A percentile compares a stretch with the other conserved stretches of the same genome.
Conservation (phyloP, 2,329 filamentous ascomycete species). For the Pseudocercospora macadamiae region DNA sequence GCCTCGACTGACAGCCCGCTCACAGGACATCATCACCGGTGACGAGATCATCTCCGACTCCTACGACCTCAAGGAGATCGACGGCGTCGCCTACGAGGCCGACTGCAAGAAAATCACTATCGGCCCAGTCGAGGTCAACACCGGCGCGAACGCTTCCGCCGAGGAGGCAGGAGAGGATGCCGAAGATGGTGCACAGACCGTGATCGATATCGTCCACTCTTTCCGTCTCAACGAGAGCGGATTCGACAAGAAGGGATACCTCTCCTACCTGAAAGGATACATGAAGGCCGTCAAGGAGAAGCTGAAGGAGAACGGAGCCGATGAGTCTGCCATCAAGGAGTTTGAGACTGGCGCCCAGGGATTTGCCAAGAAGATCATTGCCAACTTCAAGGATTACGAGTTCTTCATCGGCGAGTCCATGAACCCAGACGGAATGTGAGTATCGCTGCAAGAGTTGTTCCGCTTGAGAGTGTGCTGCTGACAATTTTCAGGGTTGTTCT, state of each 20-base stretch:
- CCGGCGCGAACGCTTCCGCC: conserved; percentile 93
- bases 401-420: conserved; percentile 91
- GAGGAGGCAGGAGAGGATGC: conserved; percentile 76
- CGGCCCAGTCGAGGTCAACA: conserved; percentile 71
- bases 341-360: conserved; percentile 77
- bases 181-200: conserved; percentile 71
- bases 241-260: conserved; percentile 89
- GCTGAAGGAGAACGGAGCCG: conserved; percentile 65
- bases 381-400: conserved; percentile 94
- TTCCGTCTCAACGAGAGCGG: conserved; percentile 81
- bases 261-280: conserved; percentile 87
- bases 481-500: conserved; percentile 70
- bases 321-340: conserved; percentile 68
- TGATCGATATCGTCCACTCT: conserved; percentile 91
- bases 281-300: conserved; percentile 83
- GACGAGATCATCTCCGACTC: conserved; percentile 98
- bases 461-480: not conserved
- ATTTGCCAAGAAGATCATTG: conserved; percentile 80
- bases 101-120: conserved; percentile 89
- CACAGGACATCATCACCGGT: conserved; percentile 80
- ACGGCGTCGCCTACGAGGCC: conserved; percentile 82
- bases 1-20: conserved; percentile 18
- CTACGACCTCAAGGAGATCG: conserved; percentile 79
- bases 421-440: conserved; percentile 91
- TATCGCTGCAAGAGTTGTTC: conserved; percentile 28